Percentiles rank a stretch among this genome's conserved stretches.
Conservation (phyloP, 106 monocot genomes). For the Cymbidium sinense region DNA sequence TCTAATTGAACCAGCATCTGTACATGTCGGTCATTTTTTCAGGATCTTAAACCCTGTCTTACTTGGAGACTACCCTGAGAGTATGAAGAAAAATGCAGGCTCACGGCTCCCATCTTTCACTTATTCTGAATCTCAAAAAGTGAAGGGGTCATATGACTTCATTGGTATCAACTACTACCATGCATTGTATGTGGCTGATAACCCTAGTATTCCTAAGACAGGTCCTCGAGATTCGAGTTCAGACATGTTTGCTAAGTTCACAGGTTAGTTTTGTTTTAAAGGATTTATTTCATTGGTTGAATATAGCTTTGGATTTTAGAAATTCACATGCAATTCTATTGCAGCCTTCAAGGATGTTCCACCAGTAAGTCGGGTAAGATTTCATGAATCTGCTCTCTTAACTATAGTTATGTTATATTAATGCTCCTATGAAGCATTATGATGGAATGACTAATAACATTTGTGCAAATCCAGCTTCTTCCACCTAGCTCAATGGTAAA, state of each 20-base stretch:
- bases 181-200: constrained; percentile 5
- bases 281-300: neutral
- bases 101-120: constrained; percentile 17
- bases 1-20: neutral
- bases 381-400: neutral
- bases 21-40: neutral
- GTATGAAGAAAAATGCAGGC: constrained; percentile 18
- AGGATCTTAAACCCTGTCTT: constrained; percentile 14
- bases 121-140: constrained; percentile 4
- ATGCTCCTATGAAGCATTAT: neutral
- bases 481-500: neutral
- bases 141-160: constrained; percentile 26
- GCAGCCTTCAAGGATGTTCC: constrained; percentile 2
- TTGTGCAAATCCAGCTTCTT: neutral
- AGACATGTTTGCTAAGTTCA: constrained; percentile 15
- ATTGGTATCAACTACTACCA: constrained; percentile 21
- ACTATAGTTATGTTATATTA: neutral
- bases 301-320: neutral
- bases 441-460: neutral
- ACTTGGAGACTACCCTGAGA: constrained; percentile 18
- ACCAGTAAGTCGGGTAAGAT: neutral
- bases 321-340: neutral
- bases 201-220: neutral
- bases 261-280: neutral
- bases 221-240: constrained; percentile 4